Evolutionary conservation across 2,329 filamentous ascomycete species (phyloP), one percentile per base, ranked within the genome.

Genomic region (Trichoderma arundinaceum): DNA sequence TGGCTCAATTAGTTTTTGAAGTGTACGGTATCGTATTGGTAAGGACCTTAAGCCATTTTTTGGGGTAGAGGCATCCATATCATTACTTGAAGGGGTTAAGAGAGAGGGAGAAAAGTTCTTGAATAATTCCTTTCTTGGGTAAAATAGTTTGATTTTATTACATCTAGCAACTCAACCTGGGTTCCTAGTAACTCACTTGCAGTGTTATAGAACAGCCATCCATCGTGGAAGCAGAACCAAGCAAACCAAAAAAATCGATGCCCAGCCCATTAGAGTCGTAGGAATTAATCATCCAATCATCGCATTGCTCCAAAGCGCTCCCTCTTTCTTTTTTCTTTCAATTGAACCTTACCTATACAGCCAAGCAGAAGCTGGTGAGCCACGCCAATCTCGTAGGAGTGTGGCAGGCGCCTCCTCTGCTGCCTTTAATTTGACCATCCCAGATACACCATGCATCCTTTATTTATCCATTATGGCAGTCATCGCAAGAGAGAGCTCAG

Each of bases 251-350:
- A 35, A 39, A 39, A 62, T 44, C 49, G 32, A 54, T 54, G 60
- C 60, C 59, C 38, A 38, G 60, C 48, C 49, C 41, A 22, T 51
- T 28, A 66, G 28, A 52, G 51, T 66, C 59, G 41, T 59, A 43
- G 49, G 51, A 63, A 53, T 63, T 54, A 28, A 43, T 66, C 41
- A 63, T 63, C 65, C 58, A 58, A 63, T 63, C 52, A 69, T 59
- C 52, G 66, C 52, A 2, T 41, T 61, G 56, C 43, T 58, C 46
- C 53, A 46, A 56, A 49, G 32, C 41, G 28, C 39, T 35, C 49
- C 38, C 46, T 46, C 49, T 54, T 53, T 43, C 15, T 54, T 15
- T 53, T 17, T n/a, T 39, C 2, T 9, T 41, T 49, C 62, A 44
- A n/a, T 35, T 41, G 33, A 48, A 56, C 38, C 52, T 51, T 44